Conservation (phyloP, 2,329 filamentous ascomycete genomes). For the Leptographium lundbergii region DNA sequence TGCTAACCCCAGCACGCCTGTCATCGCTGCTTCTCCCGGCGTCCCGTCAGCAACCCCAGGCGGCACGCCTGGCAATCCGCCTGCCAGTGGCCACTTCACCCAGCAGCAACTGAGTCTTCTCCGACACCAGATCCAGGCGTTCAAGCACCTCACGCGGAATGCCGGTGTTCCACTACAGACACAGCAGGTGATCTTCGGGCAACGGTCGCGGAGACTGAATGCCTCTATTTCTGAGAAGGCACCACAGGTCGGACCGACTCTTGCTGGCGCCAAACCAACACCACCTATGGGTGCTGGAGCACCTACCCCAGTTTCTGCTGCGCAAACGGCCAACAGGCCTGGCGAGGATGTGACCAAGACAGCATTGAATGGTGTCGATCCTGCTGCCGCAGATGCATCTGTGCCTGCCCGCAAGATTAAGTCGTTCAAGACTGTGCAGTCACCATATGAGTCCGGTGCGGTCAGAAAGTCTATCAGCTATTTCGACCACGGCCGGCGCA, state of each 20-base stretch:
- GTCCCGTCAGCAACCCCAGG: conserved; percentile 18
- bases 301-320: conserved; percentile 19
- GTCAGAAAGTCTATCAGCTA: conserved; percentile 57
- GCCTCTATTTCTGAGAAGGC: conserved; percentile 37
- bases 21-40: neutral
- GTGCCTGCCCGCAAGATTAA: conserved; percentile 26
- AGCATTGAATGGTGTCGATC: conserved; percentile 15
- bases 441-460: conserved; percentile 50
- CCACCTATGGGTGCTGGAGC: conserved; percentile 12
- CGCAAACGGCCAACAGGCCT: conserved; percentile 15
- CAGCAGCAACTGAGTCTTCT: conserved; percentile 68
- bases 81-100: conserved; percentile 47
- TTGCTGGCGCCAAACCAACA: neutral
- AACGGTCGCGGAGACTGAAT: conserved; percentile 49
- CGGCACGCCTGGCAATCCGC: conserved; percentile 8
- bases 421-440: conserved; percentile 61
- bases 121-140: conserved; percentile 78
- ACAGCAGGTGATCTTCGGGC: conserved; percentile 72
- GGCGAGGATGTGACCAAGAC: conserved; percentile 22
- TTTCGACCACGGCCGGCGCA: conserved; percentile 62
- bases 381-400: conserved; percentile 11
- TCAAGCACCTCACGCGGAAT: conserved; percentile 83
- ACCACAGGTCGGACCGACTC: conserved; percentile 20
- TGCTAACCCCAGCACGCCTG: conserved; percentile 8
- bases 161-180: conserved; percentile 64